A percentile compares a stretch with the other conserved stretches of the same genome.
phyloP scores from a whole-genome alignment of 2,329 filamentous ascomycete genomes.

The Trichoderma cornu-damae region DNA sequence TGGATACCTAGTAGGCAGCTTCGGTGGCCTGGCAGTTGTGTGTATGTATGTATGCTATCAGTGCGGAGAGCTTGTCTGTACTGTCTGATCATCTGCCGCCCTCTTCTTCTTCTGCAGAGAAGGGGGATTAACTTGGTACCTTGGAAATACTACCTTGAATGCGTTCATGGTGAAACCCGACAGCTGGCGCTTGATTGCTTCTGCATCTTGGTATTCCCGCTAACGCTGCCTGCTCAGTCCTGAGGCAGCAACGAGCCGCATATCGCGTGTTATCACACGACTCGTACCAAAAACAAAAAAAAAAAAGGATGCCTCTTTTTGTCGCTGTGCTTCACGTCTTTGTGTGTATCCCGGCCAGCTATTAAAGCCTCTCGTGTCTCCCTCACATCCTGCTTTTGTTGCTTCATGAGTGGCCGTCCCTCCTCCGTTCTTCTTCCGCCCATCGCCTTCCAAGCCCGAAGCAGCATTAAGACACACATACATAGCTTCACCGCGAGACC shows the following conservation, averaged over 20 bases:
- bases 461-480: background rate
- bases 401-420: too few species aligned
- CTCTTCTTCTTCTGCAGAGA: background rate
- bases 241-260: conserved; percentile 16
- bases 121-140: background rate
- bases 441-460: background rate
- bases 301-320: background rate
- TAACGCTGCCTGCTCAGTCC: background rate
- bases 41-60: conserved; percentile 9
- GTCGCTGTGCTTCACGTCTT: background rate
- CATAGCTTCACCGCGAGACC: background rate
- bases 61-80: background rate
- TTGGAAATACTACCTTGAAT: background rate
- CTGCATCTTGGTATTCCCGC: background rate
- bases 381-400: background rate
- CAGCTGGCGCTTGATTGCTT: conserved; percentile 4
- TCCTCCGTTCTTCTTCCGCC: background rate
- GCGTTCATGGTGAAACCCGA: background rate
- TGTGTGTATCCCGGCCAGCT: background rate
- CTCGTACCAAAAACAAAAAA: too few species aligned
- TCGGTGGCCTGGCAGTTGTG: too few species aligned
- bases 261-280: conserved; percentile 15
- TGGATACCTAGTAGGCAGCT: too few species aligned
- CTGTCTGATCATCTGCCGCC: conserved; percentile 9
- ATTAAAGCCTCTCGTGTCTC: background rate